A percentile compares a stretch with the other conserved stretches of the same genome.
Conservation (phyloP, 345 rosid species). For the Jatropha curcas region DNA sequence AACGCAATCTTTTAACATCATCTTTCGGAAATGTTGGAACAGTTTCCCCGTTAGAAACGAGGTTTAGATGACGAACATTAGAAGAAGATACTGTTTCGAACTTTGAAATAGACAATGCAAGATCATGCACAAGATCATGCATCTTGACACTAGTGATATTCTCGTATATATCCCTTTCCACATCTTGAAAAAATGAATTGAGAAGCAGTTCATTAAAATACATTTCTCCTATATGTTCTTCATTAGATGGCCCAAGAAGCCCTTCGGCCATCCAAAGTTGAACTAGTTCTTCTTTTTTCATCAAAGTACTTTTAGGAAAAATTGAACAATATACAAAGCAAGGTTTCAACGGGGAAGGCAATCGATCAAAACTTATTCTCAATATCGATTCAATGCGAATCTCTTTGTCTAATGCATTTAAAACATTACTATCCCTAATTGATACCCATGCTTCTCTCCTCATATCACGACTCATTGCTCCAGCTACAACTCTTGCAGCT, state of each 20-base stretch:
- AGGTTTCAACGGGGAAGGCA: too few relatives aligned
- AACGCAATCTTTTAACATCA: neutral
- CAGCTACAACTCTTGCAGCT: neutral
- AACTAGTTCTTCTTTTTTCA: constrained; percentile 2
- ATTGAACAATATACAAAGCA: constrained; percentile 12
- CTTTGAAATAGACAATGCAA: constrained; percentile 20
- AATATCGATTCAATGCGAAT: neutral
- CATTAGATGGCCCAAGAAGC: neutral
- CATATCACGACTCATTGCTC: neutral
- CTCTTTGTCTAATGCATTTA: neutral
- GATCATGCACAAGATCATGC: constrained; percentile 24
- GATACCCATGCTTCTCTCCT: constrained; percentile 13
- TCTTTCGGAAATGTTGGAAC: neutral
- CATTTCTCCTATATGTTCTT: constrained; percentile 19
- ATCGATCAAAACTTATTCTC: too few relatives aligned
- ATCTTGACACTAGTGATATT: constrained; percentile 14
- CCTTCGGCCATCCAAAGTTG: constrained; percentile 15
- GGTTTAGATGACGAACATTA: constrained; percentile 10
- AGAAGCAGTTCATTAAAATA: constrained; percentile 20
- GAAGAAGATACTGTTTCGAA: neutral
- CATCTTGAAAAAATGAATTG: constrained; percentile 28
- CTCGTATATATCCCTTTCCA: neutral
- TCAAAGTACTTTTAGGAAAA: neutral
- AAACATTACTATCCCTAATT: constrained; percentile 13
- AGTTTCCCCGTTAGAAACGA: neutral